Evolutionary conservation across 2,329 filamentous ascomycete species (phyloP), one percentile per base, ranked within the genome.

Genomic region (Aureobasidium namibiae): DNA sequence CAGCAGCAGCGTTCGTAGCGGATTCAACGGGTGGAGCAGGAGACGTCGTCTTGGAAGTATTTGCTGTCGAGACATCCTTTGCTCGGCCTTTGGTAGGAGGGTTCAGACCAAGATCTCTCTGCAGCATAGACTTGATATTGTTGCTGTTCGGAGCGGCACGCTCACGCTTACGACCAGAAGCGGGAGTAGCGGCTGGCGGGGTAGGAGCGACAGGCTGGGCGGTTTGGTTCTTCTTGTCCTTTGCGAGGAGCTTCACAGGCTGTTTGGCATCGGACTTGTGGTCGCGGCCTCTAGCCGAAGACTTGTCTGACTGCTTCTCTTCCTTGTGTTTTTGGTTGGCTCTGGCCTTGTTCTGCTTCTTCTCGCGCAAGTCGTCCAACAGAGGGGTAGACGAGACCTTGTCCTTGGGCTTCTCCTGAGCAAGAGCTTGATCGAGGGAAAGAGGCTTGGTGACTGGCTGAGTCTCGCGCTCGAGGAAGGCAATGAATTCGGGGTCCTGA

Each of bases 401-500:
- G 29, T 81, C 75, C 5, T 69, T 64, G 52, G 70, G 67, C 44
- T 67, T 81, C 3, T 80, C 72, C 41, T 80, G 81, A 13, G 69
- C 64, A 4, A 74, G 62, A 33, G 83, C 80, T 26, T 80, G 74
- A 24, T 80, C 80, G 0, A 71, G 61, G 8, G 76, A 73, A 10
- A 76, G 67, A 13, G 82, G 73, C 67, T 82, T 86, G n/a, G 75
- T 73, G 61, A 84, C 78, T 2, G 82, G 83, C 65, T 95, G 90
- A 1, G 92, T 95, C 48, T 97, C 80, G 57, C 83, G 88, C 71
- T 95, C 89, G 8, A 99, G 80, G 70, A 97, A 99, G 26, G 86
- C 85, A 77, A 96, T 95, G 67, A 96, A 99, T 66, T 97, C 94
- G 0, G 90, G 85, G 68, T 99, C 94, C 70, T 96, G 91, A 67